A percentile compares a stretch with the other conserved stretches of the same genome.
Evolutionary conservation across 257 asterid genomes (phyloP).

Genomic region (Forsythia viridissima): DNA sequence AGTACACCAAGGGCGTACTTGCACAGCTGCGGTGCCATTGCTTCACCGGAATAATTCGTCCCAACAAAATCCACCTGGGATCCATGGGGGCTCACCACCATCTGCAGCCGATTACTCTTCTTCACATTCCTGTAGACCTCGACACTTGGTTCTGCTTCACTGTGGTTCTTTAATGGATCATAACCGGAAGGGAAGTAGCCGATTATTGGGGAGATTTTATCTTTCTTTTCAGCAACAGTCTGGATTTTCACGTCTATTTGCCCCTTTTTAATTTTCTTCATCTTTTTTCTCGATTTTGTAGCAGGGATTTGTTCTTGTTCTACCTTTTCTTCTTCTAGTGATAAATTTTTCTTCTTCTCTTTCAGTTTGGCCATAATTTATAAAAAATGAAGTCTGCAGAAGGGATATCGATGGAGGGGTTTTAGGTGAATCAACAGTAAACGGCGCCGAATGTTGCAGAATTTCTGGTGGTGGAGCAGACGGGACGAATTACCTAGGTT

Average conservation of each 20-base stretch:
- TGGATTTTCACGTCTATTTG: constrained; percentile 34
- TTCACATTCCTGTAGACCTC: constrained; percentile 47
- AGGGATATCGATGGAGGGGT: too few relatives aligned
- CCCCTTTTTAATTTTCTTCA: not conserved
- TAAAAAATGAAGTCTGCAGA: too few relatives aligned
- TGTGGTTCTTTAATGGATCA: constrained; percentile 42
- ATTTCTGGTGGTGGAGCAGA: not conserved
- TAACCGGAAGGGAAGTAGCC: constrained; percentile 73
- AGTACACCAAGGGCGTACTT: constrained; percentile 69
- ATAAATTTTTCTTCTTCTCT: constrained; percentile 26
- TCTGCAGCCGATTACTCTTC: constrained; percentile 52
- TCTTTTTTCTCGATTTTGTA: not conserved
- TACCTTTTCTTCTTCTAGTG: constrained; percentile 11
- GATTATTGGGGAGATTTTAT: constrained; percentile 52
- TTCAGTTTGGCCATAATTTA: constrained; percentile 40
- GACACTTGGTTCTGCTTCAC: constrained; percentile 20
- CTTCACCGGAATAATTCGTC: constrained; percentile 74
- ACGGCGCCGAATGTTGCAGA: not conserved
- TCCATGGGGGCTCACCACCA: constrained; percentile 55
- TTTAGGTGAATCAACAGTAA: not conserved
- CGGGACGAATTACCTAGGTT: not conserved
- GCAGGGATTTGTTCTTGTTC: constrained; percentile 7
- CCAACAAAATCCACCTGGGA: constrained; percentile 70
- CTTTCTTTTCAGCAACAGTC: constrained; percentile 39
- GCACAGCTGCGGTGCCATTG: constrained; percentile 61